Conservation (phyloP, 768 basidiomycete genomes). For the Artomyces pyxidatus region DNA sequence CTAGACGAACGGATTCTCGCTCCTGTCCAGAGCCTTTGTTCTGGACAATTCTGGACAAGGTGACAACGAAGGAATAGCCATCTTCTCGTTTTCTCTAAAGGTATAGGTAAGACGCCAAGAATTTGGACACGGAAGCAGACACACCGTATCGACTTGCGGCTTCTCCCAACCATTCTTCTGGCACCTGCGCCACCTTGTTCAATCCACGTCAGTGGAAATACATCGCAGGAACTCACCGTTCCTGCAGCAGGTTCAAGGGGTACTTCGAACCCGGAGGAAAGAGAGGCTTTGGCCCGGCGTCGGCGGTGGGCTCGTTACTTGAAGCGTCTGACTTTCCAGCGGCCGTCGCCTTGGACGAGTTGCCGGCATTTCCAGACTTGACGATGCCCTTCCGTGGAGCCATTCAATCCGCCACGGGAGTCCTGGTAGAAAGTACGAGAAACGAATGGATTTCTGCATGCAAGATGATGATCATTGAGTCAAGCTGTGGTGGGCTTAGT, state of each 20-base stretch:
- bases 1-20: conserved; percentile 60
- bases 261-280: conserved; percentile 85
- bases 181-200: conserved; percentile 41
- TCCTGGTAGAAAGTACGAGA: not conserved
- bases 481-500: too few species aligned
- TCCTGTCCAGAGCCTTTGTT: conserved; percentile 45
- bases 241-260: conserved; percentile 70
- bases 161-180: conserved; percentile 89
- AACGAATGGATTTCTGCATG: not conserved
- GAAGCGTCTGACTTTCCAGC: not conserved
- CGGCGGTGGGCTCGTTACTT: conserved; percentile 16
- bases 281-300: conserved; percentile 42
- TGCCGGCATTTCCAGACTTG: conserved; percentile 86
- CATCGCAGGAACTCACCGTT: conserved; percentile 40
- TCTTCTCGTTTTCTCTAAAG: conserved; percentile 38
- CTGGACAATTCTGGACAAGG: conserved; percentile 57
- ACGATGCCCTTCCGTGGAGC: conserved; percentile 70
- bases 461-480: too few species aligned
- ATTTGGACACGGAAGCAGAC: conserved; percentile 6
- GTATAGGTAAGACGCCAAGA: conserved; percentile 1
- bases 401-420: conserved; percentile 30
- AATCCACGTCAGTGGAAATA: not conserved
- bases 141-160: conserved; percentile 69
- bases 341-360: conserved; percentile 52
- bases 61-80: conserved; percentile 60